Evolutionary conservation across 2,329 filamentous ascomycete species (phyloP).

Genomic region (Xylaria digitata): DNA sequence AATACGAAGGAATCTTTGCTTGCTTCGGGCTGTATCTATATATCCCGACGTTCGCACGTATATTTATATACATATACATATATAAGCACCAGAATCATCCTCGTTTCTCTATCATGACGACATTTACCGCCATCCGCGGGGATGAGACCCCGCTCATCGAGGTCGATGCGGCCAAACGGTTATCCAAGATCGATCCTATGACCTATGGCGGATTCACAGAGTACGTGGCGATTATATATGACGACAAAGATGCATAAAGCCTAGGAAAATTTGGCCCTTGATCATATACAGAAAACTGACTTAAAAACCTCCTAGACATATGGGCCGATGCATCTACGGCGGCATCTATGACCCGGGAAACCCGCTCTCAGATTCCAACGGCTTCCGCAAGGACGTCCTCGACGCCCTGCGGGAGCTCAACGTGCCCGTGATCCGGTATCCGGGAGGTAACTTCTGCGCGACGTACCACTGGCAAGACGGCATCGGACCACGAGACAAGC

Average conservation of each 20-base stretch:
- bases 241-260: too few species aligned
- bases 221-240: slow-evolving; percentile 58
- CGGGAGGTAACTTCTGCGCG: slow-evolving; percentile 85
- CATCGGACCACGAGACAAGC: slow-evolving; percentile 76
- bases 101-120: slow-evolving; percentile 66
- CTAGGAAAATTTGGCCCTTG: too few species aligned
- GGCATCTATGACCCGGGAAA: slow-evolving; percentile 85
- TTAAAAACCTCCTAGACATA: slow-evolving; percentile 68
- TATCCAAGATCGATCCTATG: slow-evolving; percentile 81
- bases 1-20: not conserved
- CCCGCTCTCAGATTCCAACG: slow-evolving; percentile 76
- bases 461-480: slow-evolving; percentile 90
- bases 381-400: slow-evolving; percentile 82
- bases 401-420: slow-evolving; percentile 76
- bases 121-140: slow-evolving; percentile 74
- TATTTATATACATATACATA: slow-evolving; percentile 1
- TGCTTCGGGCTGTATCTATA: not conserved
- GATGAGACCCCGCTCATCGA: slow-evolving; percentile 72
- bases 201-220: slow-evolving; percentile 89
- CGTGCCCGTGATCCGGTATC: slow-evolving; percentile 82
- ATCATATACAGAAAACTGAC: slow-evolving; percentile 3
- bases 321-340: slow-evolving; percentile 89
- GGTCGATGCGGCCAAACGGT: slow-evolving; percentile 71
- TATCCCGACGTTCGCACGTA: not conserved
- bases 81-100: not conserved